These are phyloP conservation scores for Leccinum colubrinum DNA, from an alignment of 1,284 basidiomycete genomes.

Conservation along the genomic window DNA sequence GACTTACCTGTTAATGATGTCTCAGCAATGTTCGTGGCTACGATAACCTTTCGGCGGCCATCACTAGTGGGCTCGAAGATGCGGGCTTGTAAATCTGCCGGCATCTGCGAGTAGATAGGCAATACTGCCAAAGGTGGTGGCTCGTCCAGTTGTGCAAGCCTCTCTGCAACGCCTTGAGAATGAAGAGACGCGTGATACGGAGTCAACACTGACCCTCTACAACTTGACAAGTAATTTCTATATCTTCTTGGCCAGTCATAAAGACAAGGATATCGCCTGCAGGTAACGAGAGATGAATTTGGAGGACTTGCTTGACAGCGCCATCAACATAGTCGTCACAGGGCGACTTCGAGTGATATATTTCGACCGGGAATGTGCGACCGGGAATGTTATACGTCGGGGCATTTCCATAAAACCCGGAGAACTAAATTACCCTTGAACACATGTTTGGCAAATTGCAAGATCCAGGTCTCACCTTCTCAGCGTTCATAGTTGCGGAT, in stretches of 20 bases:
- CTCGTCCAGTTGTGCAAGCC: slow-evolving; percentile 88
- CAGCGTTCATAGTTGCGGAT: slow-evolving; percentile 98
- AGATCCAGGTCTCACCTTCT: slow-evolving; percentile 61
- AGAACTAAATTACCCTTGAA: slow-evolving; percentile 61
- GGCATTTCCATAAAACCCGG: slow-evolving; percentile 91
- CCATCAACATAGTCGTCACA: slow-evolving; percentile 99
- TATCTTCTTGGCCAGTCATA: slow-evolving; percentile 99
- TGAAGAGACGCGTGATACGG: not conserved
- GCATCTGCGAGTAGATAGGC: slow-evolving; percentile 99
- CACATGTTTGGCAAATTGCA: not conserved
- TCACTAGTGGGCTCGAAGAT: slow-evolving; percentile 96
- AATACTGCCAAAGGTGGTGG: slow-evolving; percentile 84
- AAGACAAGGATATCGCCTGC: slow-evolving; percentile 97
- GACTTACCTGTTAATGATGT: slow-evolving; percentile 87
- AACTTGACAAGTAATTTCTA: slow-evolving; percentile 92
- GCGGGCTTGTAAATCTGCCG: slow-evolving; percentile 96
- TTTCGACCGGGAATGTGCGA: slow-evolving; percentile 97
- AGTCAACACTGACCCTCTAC: slow-evolving; percentile 61
- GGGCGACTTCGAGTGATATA: slow-evolving; percentile 93
- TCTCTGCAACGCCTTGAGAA: slow-evolving; percentile 53
- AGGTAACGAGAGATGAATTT: slow-evolving; percentile 94
- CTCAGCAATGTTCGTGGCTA: slow-evolving; percentile 99
- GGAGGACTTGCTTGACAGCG: slow-evolving; percentile 95
- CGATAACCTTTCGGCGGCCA: slow-evolving; percentile 94
- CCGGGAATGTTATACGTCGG: slow-evolving; percentile 97